Evolutionary conservation across 202 grass and related monocot genomes (phyloP), one percentile per base, ranked within the genome.

Genomic region (Tripidium arundinaceum): DNA sequence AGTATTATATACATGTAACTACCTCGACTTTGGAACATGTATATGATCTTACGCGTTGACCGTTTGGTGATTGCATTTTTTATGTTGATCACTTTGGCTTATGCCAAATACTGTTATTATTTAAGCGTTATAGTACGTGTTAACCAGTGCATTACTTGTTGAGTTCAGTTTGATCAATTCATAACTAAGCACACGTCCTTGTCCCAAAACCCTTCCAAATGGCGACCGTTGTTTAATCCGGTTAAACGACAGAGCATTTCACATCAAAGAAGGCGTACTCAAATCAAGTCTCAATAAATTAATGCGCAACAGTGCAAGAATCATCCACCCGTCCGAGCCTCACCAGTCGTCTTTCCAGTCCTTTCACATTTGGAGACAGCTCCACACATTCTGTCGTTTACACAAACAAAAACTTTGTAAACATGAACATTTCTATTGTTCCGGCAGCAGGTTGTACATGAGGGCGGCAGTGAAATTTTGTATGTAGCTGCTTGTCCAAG

Each of bases 281-380:
- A 66, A 34, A 57, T 21, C 31, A 74, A 31, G 50, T 19, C 55
- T 57, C 22, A 33, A 58, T 22, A 67, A 76, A 59, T n/a, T n/a
- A n/a, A n/a, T n/a, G n/a, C n/a, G n/a, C n/a, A 68, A 43, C 67
- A 67, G 81, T 22, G 42, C 43, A 65, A 8, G 31, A 19, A 74
- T 42, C 75, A 7, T 5, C 73, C 59, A 25, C 36, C 41, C 61
- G 60, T 13, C 61, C 15, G 21, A n/a, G 60, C 34, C 34, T 19
- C 39, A 27, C 19, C 26, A n/a, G 2, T 42, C 24, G 0, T 16
- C 12, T 33, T 33, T 33, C 31, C 79, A 54, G 52, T 86, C 71
- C 84, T 62, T 86, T 81, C 84, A 65, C 85, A 77, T 69, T 29
- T 24, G 85, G 79, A 87, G 65, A 26, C 66, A n/a, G 52, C 52